These are phyloP conservation scores for Gymnopus androsaceus DNA, from an alignment of 1,284 basidiomycete species.

Conservation along the genomic window DNA sequence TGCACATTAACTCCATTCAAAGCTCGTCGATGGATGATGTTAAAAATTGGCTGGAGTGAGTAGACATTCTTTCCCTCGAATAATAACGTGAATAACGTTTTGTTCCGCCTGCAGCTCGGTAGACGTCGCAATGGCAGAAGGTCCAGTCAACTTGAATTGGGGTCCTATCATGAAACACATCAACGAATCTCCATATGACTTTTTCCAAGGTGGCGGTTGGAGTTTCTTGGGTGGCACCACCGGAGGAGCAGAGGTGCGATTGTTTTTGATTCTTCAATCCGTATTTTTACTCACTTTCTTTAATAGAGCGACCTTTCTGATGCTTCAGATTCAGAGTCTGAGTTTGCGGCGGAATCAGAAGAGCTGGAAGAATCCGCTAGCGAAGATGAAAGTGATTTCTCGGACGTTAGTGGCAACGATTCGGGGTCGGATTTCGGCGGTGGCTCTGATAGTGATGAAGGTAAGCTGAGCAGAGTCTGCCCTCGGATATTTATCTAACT, in stretches of 20 bases:
- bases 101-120: conserved; percentile 84
- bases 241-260: conserved; percentile 62
- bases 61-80: conserved; percentile 22
- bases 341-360: conserved; percentile 71
- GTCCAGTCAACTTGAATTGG: conserved; percentile 98
- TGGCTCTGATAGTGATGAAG: conserved; percentile 75
- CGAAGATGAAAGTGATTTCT: conserved; percentile 59
- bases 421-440: conserved; percentile 64
- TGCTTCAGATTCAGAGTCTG: conserved; percentile 75
- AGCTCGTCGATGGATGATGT: conserved; percentile 89
- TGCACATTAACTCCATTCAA: conserved; percentile 97
- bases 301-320: conserved; percentile 69
- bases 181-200: conserved; percentile 93
- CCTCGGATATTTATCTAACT: not conserved
- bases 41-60: conserved; percentile 97
- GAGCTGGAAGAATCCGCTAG: conserved; percentile 54
- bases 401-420: conserved; percentile 69
- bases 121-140: conserved; percentile 95
- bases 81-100: conserved; percentile 14
- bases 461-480: conserved; percentile 28
- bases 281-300: conserved; percentile 9
- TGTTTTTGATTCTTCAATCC: conserved; percentile 9
- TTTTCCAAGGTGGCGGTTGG: conserved; percentile 98
- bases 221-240: conserved; percentile 80
- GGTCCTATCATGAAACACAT: conserved; percentile 96